Base-by-base conservation (phyloP, 1,139 yeast species). In the Tardiomyces digboiensis region DNA sequence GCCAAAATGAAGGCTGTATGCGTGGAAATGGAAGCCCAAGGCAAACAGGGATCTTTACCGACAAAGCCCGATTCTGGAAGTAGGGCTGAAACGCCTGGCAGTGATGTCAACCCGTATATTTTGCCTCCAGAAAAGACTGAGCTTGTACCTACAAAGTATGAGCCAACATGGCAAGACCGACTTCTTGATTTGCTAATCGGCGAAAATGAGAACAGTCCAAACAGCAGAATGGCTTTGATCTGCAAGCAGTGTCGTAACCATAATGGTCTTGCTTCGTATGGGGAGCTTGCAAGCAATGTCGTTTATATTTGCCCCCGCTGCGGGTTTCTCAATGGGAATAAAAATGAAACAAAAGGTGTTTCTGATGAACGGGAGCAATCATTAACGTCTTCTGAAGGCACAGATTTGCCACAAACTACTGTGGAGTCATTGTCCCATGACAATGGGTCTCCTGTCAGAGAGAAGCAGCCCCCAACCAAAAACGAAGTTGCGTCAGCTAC, bases 201-300 rank as follows among this genome's bases (percentile, higher is more conserved):
- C 2, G 77, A 81, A 12, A 89, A 83, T 56, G 84, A 80, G 55
- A 67, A 72, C 49, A 77, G 79, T 47, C 74, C 87, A 0, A 70
- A 77, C 44, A 68, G 68, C 46, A 65, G 95, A 41, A 83, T 72
- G 58, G 95, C 95, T 0, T 70, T 86, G 53, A 82, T 86, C 18
- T 86, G 95, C 58, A 52, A 58, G 21, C 66, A 71, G 16, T 86
- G 95, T 57, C 68, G 64, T 39, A 67, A 71, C 21, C 95, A 86
- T 61, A 86, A 86, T 57, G 95, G 95, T 1, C 69, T 86, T 44
- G 95, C 95, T 0, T 86, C 88, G 4, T 89, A 87, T 1, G 82
- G 84, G 16, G 65, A 67, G 44, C 59, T 68, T 19, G 86, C 94
- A 0, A 60, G 60, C 4, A 63, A 67, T 18, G 78, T 87, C 7